A percentile compares a stretch with the other conserved stretches of the same genome.
Evolutionary conservation across 2,329 filamentous ascomycete genomes (phyloP).

Genomic region (Fusarium verticillioides): DNA sequence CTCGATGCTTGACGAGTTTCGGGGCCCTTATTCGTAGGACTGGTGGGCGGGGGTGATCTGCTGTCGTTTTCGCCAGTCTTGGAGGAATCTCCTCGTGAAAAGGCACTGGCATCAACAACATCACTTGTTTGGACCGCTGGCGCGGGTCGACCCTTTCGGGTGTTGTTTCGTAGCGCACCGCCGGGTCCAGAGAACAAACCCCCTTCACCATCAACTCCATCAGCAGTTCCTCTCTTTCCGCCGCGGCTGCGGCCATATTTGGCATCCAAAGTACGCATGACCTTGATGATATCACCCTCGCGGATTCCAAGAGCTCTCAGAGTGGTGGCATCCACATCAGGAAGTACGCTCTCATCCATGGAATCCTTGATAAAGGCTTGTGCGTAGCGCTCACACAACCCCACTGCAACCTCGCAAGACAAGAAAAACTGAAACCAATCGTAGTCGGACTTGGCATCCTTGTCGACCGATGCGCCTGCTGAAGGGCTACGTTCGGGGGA

Average conservation of each 20-base stretch:
- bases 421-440: constrained; percentile 99
- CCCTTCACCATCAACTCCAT: constrained; percentile 69
- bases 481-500: constrained; percentile 41
- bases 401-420: constrained; percentile 88
- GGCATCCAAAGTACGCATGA: constrained; percentile 88
- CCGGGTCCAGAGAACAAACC: constrained; percentile 93
- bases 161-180: constrained; percentile 93
- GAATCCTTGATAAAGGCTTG: constrained; percentile 90
- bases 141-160: constrained; percentile 87
- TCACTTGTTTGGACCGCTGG: constrained; percentile 88
- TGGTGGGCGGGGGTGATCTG: constrained; percentile 38
- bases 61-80: constrained; percentile 35
- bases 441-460: constrained; percentile 76
- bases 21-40: constrained; percentile 47
- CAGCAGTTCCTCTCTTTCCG: constrained; percentile 52
- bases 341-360: constrained; percentile 93
- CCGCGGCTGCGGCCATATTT: constrained; percentile 74
- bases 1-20: constrained; percentile 39
- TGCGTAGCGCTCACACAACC: constrained; percentile 93
- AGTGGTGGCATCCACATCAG: constrained; percentile 86
- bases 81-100: constrained; percentile 68
- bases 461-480: constrained; percentile 72
- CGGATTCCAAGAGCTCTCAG: constrained; percentile 91
- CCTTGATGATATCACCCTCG: constrained; percentile 95
- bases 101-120: constrained; percentile 86